Evolutionary conservation across 805 yeast species (phyloP).

Genomic region (Myxozyma neotropica): DNA sequence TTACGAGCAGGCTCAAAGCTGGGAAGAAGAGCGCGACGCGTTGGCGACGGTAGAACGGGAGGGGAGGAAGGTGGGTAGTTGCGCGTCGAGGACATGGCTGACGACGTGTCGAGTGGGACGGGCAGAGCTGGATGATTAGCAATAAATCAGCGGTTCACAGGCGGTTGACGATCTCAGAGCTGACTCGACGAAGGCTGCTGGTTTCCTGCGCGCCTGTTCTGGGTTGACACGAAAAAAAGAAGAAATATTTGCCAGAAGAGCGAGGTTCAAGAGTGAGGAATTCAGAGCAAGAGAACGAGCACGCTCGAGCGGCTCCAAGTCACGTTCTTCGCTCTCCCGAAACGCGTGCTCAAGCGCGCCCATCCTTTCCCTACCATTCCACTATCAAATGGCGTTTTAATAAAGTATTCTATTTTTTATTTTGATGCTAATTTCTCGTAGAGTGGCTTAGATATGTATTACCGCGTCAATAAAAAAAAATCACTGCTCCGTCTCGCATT

Average conservation of each 20-base stretch:
- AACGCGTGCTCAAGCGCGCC: background rate
- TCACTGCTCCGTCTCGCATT: background rate
- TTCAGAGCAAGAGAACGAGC: background rate
- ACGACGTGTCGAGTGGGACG: background rate
- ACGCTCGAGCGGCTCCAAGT: background rate
- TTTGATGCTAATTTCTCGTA: background rate
- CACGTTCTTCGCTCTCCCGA: slow-evolving; percentile 10
- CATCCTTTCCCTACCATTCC: background rate
- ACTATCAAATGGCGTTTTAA: background rate
- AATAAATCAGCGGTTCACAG: background rate
- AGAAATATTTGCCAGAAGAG: background rate
- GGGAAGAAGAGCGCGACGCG: slow-evolving; percentile 31
- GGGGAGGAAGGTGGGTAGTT: slow-evolving; percentile 62
- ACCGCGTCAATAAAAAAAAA: background rate
- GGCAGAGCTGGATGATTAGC: background rate
- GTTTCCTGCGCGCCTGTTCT: too few species aligned
- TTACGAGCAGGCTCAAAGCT: slow-evolving; percentile 23
- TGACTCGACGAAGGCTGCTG: too few species aligned
- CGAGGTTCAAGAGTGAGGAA: background rate
- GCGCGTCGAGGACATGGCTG: background rate
- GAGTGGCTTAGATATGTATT: background rate
- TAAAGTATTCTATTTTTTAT: background rate
- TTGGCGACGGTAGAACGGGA: slow-evolving; percentile 29
- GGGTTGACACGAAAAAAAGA: background rate
- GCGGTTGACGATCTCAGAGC: too few species aligned